phyloP scores from a whole-genome alignment of 768 basidiomycete species.

The Sarcodon sp. region DNA sequence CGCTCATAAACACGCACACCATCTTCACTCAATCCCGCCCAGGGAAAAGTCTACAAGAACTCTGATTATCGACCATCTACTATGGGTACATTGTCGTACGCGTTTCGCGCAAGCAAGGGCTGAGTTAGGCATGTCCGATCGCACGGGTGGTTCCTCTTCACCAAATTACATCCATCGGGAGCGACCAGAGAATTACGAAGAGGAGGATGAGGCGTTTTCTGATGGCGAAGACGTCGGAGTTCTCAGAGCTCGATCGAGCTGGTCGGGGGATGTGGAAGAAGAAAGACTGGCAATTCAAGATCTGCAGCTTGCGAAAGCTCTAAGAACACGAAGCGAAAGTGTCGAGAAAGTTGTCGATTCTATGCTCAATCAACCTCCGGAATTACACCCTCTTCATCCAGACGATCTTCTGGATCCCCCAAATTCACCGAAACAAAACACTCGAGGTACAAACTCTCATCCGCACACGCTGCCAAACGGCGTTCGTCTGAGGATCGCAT shows the following conservation, averaged over 20 bases:
- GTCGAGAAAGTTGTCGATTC: conserved; percentile 72
- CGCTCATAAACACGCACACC: conserved; percentile 82
- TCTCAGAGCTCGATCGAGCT: conserved; percentile 36
- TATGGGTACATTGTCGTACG: conserved; percentile 75
- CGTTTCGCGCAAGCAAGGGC: conserved; percentile 76
- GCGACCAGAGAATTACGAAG: conserved; percentile 66
- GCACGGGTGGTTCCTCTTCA: conserved; percentile 54
- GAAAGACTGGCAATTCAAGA: conserved; percentile 44
- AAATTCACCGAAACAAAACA: conserved; percentile 28
- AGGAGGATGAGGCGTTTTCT: conserved; percentile 53
- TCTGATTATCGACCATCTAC: conserved; percentile 77
- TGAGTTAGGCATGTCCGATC: conserved; percentile 79
- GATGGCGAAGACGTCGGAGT: conserved; percentile 44
- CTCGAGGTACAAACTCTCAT: conserved; percentile 14
- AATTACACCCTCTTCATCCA: conserved; percentile 40
- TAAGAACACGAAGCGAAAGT: conserved; percentile 66
- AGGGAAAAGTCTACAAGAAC: conserved; percentile 84
- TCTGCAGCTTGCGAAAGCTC: conserved; percentile 43
- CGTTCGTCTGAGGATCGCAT: conserved; percentile 62
- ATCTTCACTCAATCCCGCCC: conserved; percentile 77
- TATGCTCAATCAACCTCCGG: conserved; percentile 74
- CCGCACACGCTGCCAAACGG: conserved; percentile 68
- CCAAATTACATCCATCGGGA: conserved; percentile 48
- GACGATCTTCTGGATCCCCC: conserved; percentile 41
- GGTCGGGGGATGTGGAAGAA: conserved; percentile 47